Base-by-base conservation (phyloP, 352 stramenopile genomes). In the Hyaloperonospora brassicae region DNA sequence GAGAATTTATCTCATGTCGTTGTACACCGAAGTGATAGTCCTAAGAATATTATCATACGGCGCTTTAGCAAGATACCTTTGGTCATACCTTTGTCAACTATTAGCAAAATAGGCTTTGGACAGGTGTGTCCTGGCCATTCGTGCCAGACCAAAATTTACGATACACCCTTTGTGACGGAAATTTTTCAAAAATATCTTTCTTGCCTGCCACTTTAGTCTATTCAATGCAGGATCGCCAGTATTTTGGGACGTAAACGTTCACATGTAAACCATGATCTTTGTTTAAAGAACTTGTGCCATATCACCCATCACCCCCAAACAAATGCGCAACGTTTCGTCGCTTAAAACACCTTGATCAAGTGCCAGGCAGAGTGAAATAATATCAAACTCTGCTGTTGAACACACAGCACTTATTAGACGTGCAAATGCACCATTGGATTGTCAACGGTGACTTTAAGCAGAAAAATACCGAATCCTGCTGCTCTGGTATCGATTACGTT, bases 21-120 rank as follows among this genome's bases (percentile, higher is more conserved):
- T 64, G 57, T 42, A 59, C 59, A 0, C 45, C 50, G 12, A 64
- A 46, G 22, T 59, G 57, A 27, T 46, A 64, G 14, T 50, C 50
- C 3, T 25, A 22, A 40, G 45, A 64, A 6, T 59, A 51, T 40
- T 39, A 53, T 52, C 0, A 31, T 17, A 21, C 57, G 38, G 9
- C 42, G 39, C 35, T 52, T 48, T 1, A 57, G 35, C 48, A 63
- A 49, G 13, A 63, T 57, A 1, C 56, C 56, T 14, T 63, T 63
- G 0, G 21, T 51, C 13, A 64, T 31, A 5, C 51, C 14, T 12
- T 38, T 39, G 41, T 64, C 57, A 12, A 50, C 47, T 46, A 60
- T 59, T 12, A 64, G 17, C 1, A 35, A 21, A 40, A 57, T 60
- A 12, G 57, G 57, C 31, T 60, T 40, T 12, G 52, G 41, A 21